Conservation (phyloP, 2,329 filamentous ascomycete species). For the Sporothrix pseudoabietina region DNA sequence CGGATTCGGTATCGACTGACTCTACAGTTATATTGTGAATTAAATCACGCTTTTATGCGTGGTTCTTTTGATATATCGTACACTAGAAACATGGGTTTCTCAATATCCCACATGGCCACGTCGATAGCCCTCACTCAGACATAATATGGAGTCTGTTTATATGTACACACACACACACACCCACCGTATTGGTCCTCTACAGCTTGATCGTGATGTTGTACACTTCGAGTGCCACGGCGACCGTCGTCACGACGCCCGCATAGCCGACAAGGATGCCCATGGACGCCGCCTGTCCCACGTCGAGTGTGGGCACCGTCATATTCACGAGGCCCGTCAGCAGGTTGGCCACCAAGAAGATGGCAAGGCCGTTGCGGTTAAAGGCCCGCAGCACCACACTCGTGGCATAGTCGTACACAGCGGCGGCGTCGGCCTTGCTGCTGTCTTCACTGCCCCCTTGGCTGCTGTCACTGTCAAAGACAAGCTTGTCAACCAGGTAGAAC, state of each 20-base stretch:
- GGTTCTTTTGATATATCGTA: background rate
- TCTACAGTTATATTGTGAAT: background rate
- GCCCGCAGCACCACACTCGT: conserved; percentile 81
- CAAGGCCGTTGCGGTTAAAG: conserved; percentile 86
- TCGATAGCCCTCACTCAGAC: background rate
- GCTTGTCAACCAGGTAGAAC: conserved; percentile 75
- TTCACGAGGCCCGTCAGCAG: conserved; percentile 88
- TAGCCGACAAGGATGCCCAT: conserved; percentile 78
- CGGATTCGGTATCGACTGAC: background rate
- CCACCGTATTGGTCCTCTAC: conserved; percentile 42
- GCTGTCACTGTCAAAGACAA: conserved; percentile 70
- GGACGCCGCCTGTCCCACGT: conserved; percentile 63
- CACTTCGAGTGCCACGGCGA: conserved; percentile 68
- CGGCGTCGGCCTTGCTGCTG: conserved; percentile 56
- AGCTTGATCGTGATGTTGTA: conserved; percentile 72
- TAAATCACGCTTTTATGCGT: background rate
- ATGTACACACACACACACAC: background rate
- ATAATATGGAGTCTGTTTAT: background rate
- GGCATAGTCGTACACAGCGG: conserved; percentile 64
- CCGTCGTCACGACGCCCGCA: conserved; percentile 63
- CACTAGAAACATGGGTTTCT: background rate
- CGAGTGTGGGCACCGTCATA: conserved; percentile 78
- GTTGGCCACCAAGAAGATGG: conserved; percentile 84
- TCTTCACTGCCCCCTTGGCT: conserved; percentile 60
- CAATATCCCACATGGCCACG: background rate